These are phyloP conservation scores for Cladosporium phlei DNA, from an alignment of 2,329 filamentous ascomycete species.

Conservation along the genomic window DNA sequence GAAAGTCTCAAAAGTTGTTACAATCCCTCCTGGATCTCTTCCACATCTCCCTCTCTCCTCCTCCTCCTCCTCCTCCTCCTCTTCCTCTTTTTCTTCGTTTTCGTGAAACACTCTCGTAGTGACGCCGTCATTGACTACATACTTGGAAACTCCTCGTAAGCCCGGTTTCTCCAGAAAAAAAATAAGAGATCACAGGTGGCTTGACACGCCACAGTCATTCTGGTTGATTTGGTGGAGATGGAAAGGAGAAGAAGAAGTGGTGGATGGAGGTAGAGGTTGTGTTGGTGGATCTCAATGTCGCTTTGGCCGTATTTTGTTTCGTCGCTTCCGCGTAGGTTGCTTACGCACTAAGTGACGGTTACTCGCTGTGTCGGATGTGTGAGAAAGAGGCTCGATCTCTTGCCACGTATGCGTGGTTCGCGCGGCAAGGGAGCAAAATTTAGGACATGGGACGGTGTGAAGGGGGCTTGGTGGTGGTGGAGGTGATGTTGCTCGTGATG, in stretches of 20 bases:
- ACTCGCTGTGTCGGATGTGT: constrained; percentile 13
- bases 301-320: background rate
- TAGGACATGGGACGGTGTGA: background rate
- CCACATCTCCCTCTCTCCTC: background rate
- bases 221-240: background rate
- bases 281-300: background rate
- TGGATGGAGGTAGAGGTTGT: too few relatives aligned
- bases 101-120: background rate
- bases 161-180: constrained; percentile 2
- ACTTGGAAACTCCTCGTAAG: background rate
- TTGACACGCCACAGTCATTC: background rate
- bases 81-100: background rate
- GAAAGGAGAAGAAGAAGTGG: background rate
- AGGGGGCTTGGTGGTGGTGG: background rate
- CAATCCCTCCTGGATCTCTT: background rate
- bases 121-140: constrained; percentile 1
- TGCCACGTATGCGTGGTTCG: background rate
- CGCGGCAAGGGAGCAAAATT: background rate
- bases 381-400: constrained; percentile 9
- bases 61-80: too few relatives aligned
- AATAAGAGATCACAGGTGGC: background rate
- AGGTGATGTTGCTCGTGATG: background rate
- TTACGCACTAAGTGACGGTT: constrained; percentile 13
- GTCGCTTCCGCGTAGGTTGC: background rate
- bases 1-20: background rate